phyloP scores from a whole-genome alignment of 495 filamentous ascomycete species.

The Aspergillus avenaceus region DNA sequence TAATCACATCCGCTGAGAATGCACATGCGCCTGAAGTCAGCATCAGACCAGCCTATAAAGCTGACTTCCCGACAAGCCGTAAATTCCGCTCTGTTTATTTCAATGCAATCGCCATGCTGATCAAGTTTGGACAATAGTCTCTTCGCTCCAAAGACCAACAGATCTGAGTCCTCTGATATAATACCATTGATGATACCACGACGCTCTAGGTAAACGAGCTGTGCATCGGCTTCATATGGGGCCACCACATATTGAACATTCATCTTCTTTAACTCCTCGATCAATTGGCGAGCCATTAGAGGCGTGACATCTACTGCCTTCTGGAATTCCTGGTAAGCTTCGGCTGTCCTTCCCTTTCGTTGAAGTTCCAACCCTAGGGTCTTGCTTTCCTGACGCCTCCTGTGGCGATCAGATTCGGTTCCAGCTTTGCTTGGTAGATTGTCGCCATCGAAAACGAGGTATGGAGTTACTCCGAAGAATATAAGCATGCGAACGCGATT shows the following conservation, averaged over 20 bases:
- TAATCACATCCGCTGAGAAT: conserved; percentile 99
- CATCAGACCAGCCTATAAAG: conserved; percentile 86
- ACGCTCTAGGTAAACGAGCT: conserved; percentile 88
- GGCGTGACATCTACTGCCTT: conserved; percentile 97
- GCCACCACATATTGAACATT: conserved; percentile 87
- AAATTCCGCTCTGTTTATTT: conserved; percentile 85
- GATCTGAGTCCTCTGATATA: conserved; percentile 93
- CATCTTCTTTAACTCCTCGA: conserved; percentile 80
- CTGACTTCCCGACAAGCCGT: conserved; percentile 82
- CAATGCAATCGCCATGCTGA: conserved; percentile 86
- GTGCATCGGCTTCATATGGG: conserved; percentile 96
- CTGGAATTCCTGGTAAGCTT: conserved; percentile 83
- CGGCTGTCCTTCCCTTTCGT: conserved; percentile 68
- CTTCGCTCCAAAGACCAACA: conserved; percentile 91
- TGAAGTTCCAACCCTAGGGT: conserved; percentile 73
- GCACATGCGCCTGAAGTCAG: conserved; percentile 89
- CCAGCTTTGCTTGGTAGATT: conserved; percentile 90
- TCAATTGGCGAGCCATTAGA: conserved; percentile 87
- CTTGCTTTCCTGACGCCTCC: conserved; percentile 68
- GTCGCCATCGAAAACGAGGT: conserved; percentile 94
- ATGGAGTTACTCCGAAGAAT: conserved; percentile 88
- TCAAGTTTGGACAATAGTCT: conserved; percentile 90
- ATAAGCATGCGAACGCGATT: conserved; percentile 87
- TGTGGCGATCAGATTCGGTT: conserved; percentile 73
- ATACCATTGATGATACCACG: conserved; percentile 80